Percentiles rank a stretch among this genome's conserved stretches.
phyloP scores from a whole-genome alignment of 2,329 filamentous ascomycete species.

The Claviceps pusilla region DNA sequence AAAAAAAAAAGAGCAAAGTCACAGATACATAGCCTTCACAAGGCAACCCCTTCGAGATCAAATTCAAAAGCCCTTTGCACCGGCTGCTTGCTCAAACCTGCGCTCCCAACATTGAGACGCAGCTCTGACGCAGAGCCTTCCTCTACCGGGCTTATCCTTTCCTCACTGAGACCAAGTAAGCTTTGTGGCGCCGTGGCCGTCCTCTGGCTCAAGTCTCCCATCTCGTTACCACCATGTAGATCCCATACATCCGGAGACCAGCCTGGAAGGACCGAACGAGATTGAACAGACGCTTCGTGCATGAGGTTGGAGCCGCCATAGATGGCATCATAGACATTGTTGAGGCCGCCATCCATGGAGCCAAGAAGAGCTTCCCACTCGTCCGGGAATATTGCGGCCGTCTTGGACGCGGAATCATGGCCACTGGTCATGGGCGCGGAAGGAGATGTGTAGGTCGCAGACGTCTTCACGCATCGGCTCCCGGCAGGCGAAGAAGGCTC shows the following conservation, averaged over 20 bases:
- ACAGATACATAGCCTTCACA: not conserved
- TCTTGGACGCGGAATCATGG: slow-evolving; percentile 14
- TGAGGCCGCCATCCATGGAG: slow-evolving; percentile 62
- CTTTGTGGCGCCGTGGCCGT: slow-evolving; percentile 31
- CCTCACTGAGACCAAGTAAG: slow-evolving; percentile 41
- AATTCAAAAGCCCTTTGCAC: slow-evolving; percentile 6
- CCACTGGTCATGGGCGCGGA: slow-evolving; percentile 3
- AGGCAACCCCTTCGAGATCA: not conserved
- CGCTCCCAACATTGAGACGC: slow-evolving; percentile 26
- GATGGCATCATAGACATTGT: slow-evolving; percentile 74
- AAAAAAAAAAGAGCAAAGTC: not conserved
- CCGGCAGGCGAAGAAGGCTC: slow-evolving; percentile 32
- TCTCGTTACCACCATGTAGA: slow-evolving; percentile 30
- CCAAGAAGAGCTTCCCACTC: slow-evolving; percentile 77
- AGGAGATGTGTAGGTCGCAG: not conserved
- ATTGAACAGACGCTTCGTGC: slow-evolving; percentile 29
- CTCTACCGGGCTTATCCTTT: slow-evolving; percentile 41
- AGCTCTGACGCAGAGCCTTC: slow-evolving; percentile 33
- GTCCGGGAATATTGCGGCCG: slow-evolving; percentile 38
- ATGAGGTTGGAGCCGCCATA: slow-evolving; percentile 50
- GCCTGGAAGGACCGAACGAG: slow-evolving; percentile 22
- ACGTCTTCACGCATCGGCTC: slow-evolving; percentile 26
- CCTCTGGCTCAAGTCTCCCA: slow-evolving; percentile 31
- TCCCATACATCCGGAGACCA: slow-evolving; percentile 48
- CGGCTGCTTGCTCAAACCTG: slow-evolving; percentile 17